Evolutionary conservation across 306 rosid species (phyloP).

Genomic region (Quercus dentata): DNA sequence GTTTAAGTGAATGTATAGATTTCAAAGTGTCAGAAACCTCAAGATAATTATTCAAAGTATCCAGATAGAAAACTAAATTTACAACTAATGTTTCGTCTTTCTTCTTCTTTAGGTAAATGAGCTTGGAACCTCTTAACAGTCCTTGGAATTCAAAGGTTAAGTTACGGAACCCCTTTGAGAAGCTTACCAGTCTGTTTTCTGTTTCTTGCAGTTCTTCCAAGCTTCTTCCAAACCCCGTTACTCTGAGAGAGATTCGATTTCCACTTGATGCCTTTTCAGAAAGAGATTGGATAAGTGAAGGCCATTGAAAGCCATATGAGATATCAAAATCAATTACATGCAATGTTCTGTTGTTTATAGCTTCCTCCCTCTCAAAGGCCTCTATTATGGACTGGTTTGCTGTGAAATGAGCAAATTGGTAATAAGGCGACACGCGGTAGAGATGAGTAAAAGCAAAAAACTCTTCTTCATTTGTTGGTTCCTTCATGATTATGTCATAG

Average conservation of each 20-base stretch:
- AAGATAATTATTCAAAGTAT: slow-evolving; percentile 32
- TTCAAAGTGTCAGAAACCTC: slow-evolving; percentile 60
- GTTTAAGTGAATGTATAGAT: slow-evolving; percentile 50
- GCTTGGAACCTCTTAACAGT: slow-evolving; percentile 41
- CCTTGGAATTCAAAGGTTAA: slow-evolving; percentile 72
- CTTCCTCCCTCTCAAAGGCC: slow-evolving; percentile 63
- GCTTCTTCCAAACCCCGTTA: slow-evolving; percentile 60
- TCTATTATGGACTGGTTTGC: slow-evolving; percentile 78
- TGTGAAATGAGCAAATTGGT: slow-evolving; percentile 79
- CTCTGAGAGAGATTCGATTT: slow-evolving; percentile 40
- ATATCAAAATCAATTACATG: slow-evolving; percentile 72
- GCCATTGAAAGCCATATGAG: slow-evolving; percentile 84
- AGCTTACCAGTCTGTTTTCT: slow-evolving; percentile 55
- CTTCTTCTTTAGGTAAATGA: slow-evolving; percentile 46
- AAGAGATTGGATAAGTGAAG: slow-evolving; percentile 73
- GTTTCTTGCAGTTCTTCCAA: slow-evolving; percentile 59
- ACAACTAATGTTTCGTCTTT: slow-evolving; percentile 68
- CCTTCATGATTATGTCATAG: slow-evolving; percentile 58
- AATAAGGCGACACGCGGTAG: slow-evolving; percentile 64
- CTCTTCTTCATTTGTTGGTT: slow-evolving; percentile 56
- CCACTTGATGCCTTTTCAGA: slow-evolving; percentile 58
- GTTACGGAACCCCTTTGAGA: slow-evolving; percentile 54
- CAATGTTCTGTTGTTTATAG: slow-evolving; percentile 41
- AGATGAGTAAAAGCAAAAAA: slow-evolving; percentile 59
- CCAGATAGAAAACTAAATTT: slow-evolving; percentile 56